Conservation (phyloP, 768 basidiomycete species). For the Kwoniella shandongensis region DNA sequence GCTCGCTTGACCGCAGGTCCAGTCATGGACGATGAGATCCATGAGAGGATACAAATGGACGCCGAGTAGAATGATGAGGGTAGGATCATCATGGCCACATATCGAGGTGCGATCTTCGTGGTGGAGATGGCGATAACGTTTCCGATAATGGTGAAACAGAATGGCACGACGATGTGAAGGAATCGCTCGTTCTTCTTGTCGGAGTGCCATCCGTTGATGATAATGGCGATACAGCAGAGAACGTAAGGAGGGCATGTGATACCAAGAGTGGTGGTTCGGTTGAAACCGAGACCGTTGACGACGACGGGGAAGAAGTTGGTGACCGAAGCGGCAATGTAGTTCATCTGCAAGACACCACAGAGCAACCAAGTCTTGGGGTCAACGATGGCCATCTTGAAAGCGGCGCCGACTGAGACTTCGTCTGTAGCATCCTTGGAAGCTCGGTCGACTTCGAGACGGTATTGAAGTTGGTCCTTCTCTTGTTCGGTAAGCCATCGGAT, state of each 20-base stretch:
- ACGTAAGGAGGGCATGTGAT: slow-evolving; percentile 51
- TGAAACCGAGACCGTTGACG: slow-evolving; percentile 38
- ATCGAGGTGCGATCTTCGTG: slow-evolving; percentile 42
- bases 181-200: slow-evolving; percentile 43
- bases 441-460: slow-evolving; percentile 44
- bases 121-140: slow-evolving; percentile 49
- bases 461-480: slow-evolving; percentile 36
- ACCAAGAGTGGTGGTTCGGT: slow-evolving; percentile 39
- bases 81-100: slow-evolving; percentile 48
- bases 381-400: slow-evolving; percentile 37
- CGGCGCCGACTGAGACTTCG: slow-evolving; percentile 28
- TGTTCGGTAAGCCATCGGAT: slow-evolving; percentile 63
- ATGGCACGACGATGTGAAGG: slow-evolving; percentile 37
- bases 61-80: slow-evolving; percentile 47
- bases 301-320: slow-evolving; percentile 51
- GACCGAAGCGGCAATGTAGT: slow-evolving; percentile 44
- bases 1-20: slow-evolving; percentile 50
- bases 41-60: slow-evolving; percentile 46
- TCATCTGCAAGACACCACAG: slow-evolving; percentile 15
- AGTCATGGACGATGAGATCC: slow-evolving; percentile 43
- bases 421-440: slow-evolving; percentile 41
- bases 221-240: slow-evolving; percentile 42
- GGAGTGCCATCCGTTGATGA: slow-evolving; percentile 45
- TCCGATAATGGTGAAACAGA: slow-evolving; percentile 42
- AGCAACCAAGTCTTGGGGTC: slow-evolving; percentile 45